Evolutionary conservation across 1,284 basidiomycete species (phyloP), one percentile per base, ranked within the genome.

Genomic region (Sanguinoderma infundibulare): DNA sequence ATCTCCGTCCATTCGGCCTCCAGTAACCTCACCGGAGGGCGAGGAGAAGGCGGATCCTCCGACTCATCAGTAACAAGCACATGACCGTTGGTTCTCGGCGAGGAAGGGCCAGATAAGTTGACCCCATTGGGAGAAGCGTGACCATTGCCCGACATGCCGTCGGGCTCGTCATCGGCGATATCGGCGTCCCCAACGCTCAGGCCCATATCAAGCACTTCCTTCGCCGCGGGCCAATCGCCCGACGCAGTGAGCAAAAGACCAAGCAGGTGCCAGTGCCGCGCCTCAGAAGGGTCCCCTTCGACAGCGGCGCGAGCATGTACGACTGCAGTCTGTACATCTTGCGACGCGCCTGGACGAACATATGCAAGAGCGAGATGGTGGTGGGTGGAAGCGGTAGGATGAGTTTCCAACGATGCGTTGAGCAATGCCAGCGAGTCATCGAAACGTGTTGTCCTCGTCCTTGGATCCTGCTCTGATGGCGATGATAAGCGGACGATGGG

Each of bases 181-280:
- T 83, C 79, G 2, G 73, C 75, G 24, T 80, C 85, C 59, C 78
- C 81, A 15, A 88, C 77, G 9, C 76, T 79, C 1, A 87, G 78
- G 17, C 87, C 92, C 2, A 87, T 81, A 57, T 96, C 94, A 50
- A 96, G 77, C 2, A 97, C 87, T 58, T 88, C 87, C 46, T 81
- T 80, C 0, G 96, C 96, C 6, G 88, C 90, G 35, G 79, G 77
- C 92, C 93, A 96, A 70, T 96, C 90, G 62, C 92, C 94, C 35
- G 83, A 81, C 5, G 92, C 90, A 0, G 90, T 89, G 10, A 96
- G 81, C 15, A 98, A 75, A 5, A 99, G 79, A 0, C 92, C 94
- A 0, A 98, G 83, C 17, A 98, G 82, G 75, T 98, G 97, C 97
- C 96, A 98, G 59, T 92, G 88, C 42, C 93, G 84, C 28, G 93